Conservation (phyloP, 176 grass and related monocot genomes). For the Otatea glauca region DNA sequence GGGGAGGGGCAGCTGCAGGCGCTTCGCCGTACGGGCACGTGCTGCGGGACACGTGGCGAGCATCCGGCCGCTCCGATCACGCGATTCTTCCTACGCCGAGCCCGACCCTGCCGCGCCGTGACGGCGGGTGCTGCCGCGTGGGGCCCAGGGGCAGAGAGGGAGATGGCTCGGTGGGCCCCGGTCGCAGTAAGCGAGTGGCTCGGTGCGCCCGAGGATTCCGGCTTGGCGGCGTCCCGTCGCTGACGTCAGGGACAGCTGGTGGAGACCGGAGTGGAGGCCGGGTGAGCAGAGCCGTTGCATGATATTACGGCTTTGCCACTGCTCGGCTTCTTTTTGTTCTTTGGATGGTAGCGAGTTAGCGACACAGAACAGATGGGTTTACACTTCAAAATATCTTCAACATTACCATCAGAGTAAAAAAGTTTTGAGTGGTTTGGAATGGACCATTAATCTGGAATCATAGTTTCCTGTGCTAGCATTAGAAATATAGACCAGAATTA, state of each 20-base stretch:
- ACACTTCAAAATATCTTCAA: slow-evolving; percentile 24
- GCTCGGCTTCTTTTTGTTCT: not conserved
- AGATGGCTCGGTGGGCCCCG: not conserved
- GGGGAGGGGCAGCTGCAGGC: not conserved
- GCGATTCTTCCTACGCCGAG: not conserved
- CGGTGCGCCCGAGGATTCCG: slow-evolving; percentile 34
- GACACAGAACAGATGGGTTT: not conserved
- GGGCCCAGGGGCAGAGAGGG: not conserved
- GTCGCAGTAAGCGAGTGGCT: not conserved
- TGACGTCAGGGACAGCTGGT: slow-evolving; percentile 50
- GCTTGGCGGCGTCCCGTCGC: slow-evolving; percentile 23
- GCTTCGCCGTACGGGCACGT: slow-evolving; percentile 15
- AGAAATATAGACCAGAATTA: not conserved
- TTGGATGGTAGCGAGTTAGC: not conserved
- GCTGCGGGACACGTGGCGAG: slow-evolving; percentile 26
- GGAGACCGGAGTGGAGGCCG: not conserved
- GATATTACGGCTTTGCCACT: slow-evolving; percentile 47
- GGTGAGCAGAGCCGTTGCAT: not conserved
- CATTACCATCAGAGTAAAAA: not conserved
- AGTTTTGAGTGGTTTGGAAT: not conserved
- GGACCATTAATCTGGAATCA: not conserved
- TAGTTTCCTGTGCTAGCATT: not conserved
- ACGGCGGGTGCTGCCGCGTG: not conserved
- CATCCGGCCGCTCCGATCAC: slow-evolving; percentile 29
- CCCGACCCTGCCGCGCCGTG: not conserved